These are phyloP conservation scores for Rhizopogon vesiculosus DNA, from an alignment of 768 basidiomycete species.

Conservation along the genomic window DNA sequence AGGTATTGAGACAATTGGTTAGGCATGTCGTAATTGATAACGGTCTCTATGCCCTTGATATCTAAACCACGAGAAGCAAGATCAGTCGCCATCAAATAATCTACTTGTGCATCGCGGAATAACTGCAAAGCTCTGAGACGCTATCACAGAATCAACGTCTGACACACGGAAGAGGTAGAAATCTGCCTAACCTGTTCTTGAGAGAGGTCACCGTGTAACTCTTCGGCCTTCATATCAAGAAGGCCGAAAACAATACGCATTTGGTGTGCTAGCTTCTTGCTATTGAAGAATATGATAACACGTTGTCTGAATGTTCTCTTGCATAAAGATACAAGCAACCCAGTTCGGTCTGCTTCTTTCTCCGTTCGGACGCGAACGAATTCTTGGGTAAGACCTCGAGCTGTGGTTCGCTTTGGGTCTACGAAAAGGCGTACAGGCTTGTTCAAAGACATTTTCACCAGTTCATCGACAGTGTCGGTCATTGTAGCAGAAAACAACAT, in stretches of 20 bases:
- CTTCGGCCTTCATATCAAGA: conserved; percentile 83
- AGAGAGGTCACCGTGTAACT: conserved; percentile 91
- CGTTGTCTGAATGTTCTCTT: conserved; percentile 80
- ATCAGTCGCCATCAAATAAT: conserved; percentile 95
- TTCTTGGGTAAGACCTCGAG: conserved; percentile 85
- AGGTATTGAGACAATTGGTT: conserved; percentile 88
- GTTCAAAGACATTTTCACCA: conserved; percentile 88
- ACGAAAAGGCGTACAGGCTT: conserved; percentile 94
- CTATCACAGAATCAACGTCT: conserved; percentile 32
- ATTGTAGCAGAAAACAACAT: conserved; percentile 99
- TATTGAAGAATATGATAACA: conserved; percentile 91
- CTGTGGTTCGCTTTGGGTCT: conserved; percentile 86
- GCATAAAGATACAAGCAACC: conserved; percentile 77
- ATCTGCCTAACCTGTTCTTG: conserved; percentile 77
- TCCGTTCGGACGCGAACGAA: conserved; percentile 88
- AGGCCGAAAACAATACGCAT: conserved; percentile 91
- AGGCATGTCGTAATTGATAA: conserved; percentile 99
- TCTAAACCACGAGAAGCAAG: conserved; percentile 93
- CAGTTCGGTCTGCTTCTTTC: conserved; percentile 72
- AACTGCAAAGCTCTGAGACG: conserved; percentile 80
- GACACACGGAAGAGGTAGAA: not conserved
- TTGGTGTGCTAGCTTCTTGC: conserved; percentile 97
- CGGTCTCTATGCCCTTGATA: conserved; percentile 95
- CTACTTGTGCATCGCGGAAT: conserved; percentile 85
- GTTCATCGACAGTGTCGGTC: conserved; percentile 93